These are phyloP conservation scores for Dendrocalamus sinicus DNA, from an alignment of 176 grass and related monocot species.

Conservation along the genomic window DNA sequence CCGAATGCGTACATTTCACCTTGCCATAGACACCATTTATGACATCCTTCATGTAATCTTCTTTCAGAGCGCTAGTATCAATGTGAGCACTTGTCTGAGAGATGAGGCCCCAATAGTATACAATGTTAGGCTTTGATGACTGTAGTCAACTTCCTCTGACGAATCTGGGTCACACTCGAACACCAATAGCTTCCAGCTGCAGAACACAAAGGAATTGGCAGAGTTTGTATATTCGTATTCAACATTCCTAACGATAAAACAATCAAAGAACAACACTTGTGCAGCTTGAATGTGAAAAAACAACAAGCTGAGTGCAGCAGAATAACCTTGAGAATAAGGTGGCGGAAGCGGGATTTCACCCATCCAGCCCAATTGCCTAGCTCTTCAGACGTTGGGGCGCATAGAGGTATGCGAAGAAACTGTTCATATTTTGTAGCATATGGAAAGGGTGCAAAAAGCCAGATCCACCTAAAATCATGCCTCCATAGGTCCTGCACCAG, in stretches of 20 bases:
- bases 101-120: constrained; percentile 67
- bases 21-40: constrained; percentile 56
- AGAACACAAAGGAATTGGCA: neutral
- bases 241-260: neutral
- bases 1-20: constrained; percentile 42
- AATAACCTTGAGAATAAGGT: constrained; percentile 67
- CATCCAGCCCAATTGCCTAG: constrained; percentile 72
- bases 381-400: constrained; percentile 48
- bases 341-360: constrained; percentile 71
- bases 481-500: constrained; percentile 51
- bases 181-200: constrained; percentile 56
- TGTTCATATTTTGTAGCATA: constrained; percentile 46
- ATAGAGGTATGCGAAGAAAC: constrained; percentile 61
- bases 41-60: constrained; percentile 61
- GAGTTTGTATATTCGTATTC: neutral
- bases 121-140: constrained; percentile 44
- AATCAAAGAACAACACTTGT: neutral
- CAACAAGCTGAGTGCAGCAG: neutral
- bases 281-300: constrained; percentile 3
- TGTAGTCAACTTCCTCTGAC: constrained; percentile 54
- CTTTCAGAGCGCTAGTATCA: constrained; percentile 33
- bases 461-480: constrained; percentile 48
- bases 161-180: constrained; percentile 61
- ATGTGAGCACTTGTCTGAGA: constrained; percentile 17
- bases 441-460: constrained; percentile 64